phyloP scores from a whole-genome alignment of 139 green algal species.

The Parachlorella kessleri region DNA sequence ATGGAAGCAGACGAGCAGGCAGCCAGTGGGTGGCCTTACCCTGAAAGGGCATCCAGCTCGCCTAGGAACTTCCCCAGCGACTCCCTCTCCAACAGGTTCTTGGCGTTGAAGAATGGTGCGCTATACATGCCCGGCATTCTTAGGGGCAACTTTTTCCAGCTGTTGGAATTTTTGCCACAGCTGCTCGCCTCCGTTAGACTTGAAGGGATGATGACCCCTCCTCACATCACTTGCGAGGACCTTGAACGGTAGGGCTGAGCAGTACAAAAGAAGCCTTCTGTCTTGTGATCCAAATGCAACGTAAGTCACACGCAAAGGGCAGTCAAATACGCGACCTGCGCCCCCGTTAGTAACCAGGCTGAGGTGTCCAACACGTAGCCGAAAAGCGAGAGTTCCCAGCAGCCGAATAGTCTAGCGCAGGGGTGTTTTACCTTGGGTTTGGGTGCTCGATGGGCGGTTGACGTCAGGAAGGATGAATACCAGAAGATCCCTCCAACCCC shows the following conservation, averaged over 20 bases:
- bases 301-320: too few species aligned
- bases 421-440: too few species aligned
- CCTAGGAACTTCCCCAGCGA: constrained; percentile 17
- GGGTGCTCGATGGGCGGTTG: too few species aligned
- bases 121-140: background rate
- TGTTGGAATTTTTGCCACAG: background rate
- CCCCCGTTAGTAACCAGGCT: too few species aligned
- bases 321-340: too few species aligned
- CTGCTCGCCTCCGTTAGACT: background rate
- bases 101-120: constrained; percentile 17
- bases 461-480: too few species aligned
- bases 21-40: too few species aligned
- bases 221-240: background rate
- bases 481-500: too few species aligned
- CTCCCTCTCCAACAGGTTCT: constrained; percentile 21
- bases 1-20: background rate
- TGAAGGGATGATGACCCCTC: background rate
- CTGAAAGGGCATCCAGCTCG: constrained; percentile 2
- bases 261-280: background rate
- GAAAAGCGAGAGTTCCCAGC: too few species aligned
- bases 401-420: too few species aligned
- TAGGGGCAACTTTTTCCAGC: background rate
- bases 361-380: too few species aligned
- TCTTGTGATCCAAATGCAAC: background rate
- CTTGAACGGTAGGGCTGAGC: background rate